phyloP scores from a whole-genome alignment of 805 yeast species.

The Wickerhamomyces chaumierensis region DNA sequence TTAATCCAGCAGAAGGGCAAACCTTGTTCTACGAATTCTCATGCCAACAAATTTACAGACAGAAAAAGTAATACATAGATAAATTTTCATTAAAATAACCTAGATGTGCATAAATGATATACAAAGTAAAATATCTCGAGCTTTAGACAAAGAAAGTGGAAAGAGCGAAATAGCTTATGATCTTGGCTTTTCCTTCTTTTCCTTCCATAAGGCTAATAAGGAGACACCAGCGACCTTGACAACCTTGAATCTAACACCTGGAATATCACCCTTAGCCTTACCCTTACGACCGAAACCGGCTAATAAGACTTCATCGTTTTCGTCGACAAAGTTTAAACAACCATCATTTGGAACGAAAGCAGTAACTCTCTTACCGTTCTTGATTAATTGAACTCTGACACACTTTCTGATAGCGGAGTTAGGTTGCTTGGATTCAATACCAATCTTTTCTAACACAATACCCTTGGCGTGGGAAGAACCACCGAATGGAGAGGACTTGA shows the following conservation, averaged over 20 bases:
- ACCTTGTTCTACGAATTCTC: too few species aligned
- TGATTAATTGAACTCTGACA: constrained; percentile 99
- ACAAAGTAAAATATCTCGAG: constrained; percentile 12
- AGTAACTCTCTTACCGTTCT: constrained; percentile 99
- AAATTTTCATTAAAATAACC: constrained; percentile 1
- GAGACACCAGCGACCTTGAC: constrained; percentile 99
- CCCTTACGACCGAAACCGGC: constrained; percentile 99
- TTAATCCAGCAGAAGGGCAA: too few species aligned
- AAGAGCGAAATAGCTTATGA: constrained; percentile 42
- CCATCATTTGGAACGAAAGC: constrained; percentile 99
- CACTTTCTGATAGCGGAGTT: constrained; percentile 99
- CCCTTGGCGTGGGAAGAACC: constrained; percentile 99
- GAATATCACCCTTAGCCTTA: constrained; percentile 99
- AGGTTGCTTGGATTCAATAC: constrained; percentile 99
- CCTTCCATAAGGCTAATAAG: constrained; percentile 98
- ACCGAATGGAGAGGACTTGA: constrained; percentile 99
- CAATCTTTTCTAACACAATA: constrained; percentile 97
- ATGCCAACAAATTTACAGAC: too few species aligned
- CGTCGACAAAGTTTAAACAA: constrained; percentile 99
- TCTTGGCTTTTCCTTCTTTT: constrained; percentile 99
- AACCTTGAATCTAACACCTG: constrained; percentile 99
- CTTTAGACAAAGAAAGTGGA: background rate
- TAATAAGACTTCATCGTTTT: constrained; percentile 98
- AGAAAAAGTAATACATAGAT: too few species aligned
- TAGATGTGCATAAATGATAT: constrained; percentile 19